Evolutionary conservation across 2,329 filamentous ascomycete genomes (phyloP), one percentile per base, ranked within the genome.

Genomic region (Arthrobotrys conoides): DNA sequence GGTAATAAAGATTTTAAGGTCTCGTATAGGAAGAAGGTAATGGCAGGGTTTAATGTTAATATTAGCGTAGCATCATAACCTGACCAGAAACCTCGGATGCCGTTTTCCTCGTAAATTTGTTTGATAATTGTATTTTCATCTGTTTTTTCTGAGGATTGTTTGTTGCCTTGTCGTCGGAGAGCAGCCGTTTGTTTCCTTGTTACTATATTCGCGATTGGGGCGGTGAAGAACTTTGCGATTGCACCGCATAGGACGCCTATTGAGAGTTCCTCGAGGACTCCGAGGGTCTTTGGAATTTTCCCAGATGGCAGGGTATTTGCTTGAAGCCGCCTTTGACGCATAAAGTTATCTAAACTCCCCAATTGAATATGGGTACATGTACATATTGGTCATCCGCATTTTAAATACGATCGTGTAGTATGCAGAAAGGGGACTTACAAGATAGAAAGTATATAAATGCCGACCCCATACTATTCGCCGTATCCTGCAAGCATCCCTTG

Each of bases 21-120:
- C 81, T 93, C 91, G 82, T 96, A 93, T 33, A 97, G 86, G 81
- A 95, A 90, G 83, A 97, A 94, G 0, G 94, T 97, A 80, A 97
- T 88, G 80, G 91, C 91, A 0, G 94, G 94, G 82, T 97, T 97
- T 30, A 97, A 86, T 0, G 94, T 94, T 64, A 97, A 85, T 46
- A 97, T 87, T 73, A 97, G 84, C 22, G 89, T 91, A 1, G 93
- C 93, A 20, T 92, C 93, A 84, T 97, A 97, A 0, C 94, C 94
- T 0, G 93, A 91, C 94, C 94, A 97, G 82, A 97, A 91, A 1
- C 93, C 93, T 53, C 86, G 83, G 9, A 94, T 76, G 0, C 94
- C 93, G 81, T 91, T 92, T 83, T 95, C 91, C 0, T 86, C 82
- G 48, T 86, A 85, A 76, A 96, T 94, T 49, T 89, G 87, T 0